phyloP scores from a whole-genome alignment of 2,329 filamentous ascomycete species.

The Zelopaecilomyces penicillatus region DNA sequence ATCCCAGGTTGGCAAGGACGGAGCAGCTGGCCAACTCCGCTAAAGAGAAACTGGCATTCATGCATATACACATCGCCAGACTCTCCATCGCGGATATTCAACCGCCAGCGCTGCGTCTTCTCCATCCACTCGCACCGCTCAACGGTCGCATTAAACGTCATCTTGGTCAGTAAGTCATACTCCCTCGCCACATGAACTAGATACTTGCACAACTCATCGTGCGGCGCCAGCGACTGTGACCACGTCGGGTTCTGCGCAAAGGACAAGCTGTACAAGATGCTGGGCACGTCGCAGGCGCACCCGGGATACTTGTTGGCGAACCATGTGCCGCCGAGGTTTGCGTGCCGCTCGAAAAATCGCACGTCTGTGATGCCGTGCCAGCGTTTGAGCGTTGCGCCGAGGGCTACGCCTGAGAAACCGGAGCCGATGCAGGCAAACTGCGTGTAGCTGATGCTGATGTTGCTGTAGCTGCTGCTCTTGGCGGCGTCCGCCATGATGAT shows the following conservation, averaged over 20 bases:
- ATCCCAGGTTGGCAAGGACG: slow-evolving; percentile 31
- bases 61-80: slow-evolving; percentile 19
- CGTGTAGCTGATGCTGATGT: slow-evolving; percentile 18
- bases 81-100: slow-evolving; percentile 19
- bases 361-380: slow-evolving; percentile 51
- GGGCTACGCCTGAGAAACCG: slow-evolving; percentile 54
- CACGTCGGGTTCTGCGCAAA: slow-evolving; percentile 54
- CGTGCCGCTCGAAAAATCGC: slow-evolving; percentile 50
- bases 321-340: slow-evolving; percentile 56
- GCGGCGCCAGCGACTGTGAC: slow-evolving; percentile 47
- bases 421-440: slow-evolving; percentile 45
- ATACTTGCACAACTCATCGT: slow-evolving; percentile 49
- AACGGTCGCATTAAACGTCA: slow-evolving; percentile 31
- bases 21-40: slow-evolving; percentile 25
- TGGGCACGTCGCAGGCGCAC: slow-evolving; percentile 49
- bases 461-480: no score
- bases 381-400: slow-evolving; percentile 50
- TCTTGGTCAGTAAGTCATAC: slow-evolving; percentile 30
- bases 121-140: slow-evolving; percentile 31
- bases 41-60: slow-evolving; percentile 33
- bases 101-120: slow-evolving; percentile 23
- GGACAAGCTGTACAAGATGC: slow-evolving; percentile 52
- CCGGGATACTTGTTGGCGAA: slow-evolving; percentile 53
- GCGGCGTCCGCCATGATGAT: no score
- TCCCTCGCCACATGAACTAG: slow-evolving; percentile 42